phyloP scores from a whole-genome alignment of 176 grass and related monocot species.

The Triticum urartu region DNA sequence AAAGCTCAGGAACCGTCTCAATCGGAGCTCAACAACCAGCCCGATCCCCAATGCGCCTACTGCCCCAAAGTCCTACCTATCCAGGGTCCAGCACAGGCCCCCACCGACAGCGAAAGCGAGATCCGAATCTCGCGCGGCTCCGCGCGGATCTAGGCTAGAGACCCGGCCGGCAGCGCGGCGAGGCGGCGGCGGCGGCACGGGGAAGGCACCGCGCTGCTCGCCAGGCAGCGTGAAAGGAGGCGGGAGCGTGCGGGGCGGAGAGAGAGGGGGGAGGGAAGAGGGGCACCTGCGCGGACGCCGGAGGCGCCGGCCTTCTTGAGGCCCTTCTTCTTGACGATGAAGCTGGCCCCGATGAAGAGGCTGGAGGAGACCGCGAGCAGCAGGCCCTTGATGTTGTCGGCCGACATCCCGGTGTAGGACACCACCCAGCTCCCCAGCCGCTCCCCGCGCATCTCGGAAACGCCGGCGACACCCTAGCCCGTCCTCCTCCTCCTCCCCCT shows the following conservation, averaged over 20 bases:
- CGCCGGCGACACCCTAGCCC: background rate
- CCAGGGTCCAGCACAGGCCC: background rate
- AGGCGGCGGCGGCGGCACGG: background rate
- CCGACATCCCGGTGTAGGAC: constrained; percentile 90
- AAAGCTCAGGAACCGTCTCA: background rate
- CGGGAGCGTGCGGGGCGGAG: background rate
- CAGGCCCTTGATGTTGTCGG: constrained; percentile 97
- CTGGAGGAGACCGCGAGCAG: constrained; percentile 93
- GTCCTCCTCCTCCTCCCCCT: background rate
- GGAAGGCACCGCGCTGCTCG: background rate
- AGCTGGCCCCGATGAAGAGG: constrained; percentile 95
- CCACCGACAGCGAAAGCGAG: constrained; percentile 12
- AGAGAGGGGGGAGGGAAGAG: background rate
- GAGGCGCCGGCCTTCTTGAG: constrained; percentile 93
- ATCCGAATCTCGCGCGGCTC: constrained; percentile 28
- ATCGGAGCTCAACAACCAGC: background rate
- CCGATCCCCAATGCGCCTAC: background rate
- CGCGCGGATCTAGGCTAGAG: constrained; percentile 35
- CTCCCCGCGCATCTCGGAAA: constrained; percentile 13
- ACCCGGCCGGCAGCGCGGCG: background rate
- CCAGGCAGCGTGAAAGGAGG: background rate
- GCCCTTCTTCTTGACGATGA: constrained; percentile 99
- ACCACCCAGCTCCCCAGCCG: constrained; percentile 71
- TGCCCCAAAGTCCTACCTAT: background rate
- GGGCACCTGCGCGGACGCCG: constrained; percentile 83